A percentile compares a stretch with the other conserved stretches of the same genome.
phyloP scores from a whole-genome alignment of 257 asterid species.

The Penstemon davidsonii region DNA sequence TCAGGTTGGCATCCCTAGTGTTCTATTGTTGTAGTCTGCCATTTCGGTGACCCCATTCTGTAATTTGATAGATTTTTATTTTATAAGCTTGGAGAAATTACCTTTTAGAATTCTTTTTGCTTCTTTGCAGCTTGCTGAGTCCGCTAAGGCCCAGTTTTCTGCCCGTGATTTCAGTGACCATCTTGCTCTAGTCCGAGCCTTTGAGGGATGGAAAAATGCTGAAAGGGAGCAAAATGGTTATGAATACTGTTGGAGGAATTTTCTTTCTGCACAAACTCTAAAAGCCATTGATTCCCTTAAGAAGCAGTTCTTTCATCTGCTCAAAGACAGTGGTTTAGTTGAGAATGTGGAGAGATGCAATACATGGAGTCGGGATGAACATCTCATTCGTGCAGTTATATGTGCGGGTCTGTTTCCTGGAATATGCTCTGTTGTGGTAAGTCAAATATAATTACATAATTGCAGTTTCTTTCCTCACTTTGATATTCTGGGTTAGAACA shows the following conservation, averaged over 20 bases:
- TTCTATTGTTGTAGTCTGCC: neutral
- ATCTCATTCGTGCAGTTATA: conserved; percentile 73
- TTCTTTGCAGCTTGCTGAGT: conserved; percentile 83
- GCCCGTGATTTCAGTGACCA: conserved; percentile 88
- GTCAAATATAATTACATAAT: conserved; percentile 26
- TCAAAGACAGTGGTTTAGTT: conserved; percentile 73
- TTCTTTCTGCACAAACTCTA: conserved; percentile 85
- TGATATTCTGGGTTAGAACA: neutral
- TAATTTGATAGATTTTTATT: conserved; percentile 16
- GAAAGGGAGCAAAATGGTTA: conserved; percentile 65
- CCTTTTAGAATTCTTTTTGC: conserved; percentile 24
- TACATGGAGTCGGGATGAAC: conserved; percentile 66
- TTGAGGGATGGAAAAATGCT: conserved; percentile 92
- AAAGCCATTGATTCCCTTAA: conserved; percentile 88
- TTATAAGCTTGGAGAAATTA: conserved; percentile 12
- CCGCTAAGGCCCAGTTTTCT: conserved; percentile 89
- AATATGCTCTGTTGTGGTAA: conserved; percentile 91
- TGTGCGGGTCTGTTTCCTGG: conserved; percentile 96
- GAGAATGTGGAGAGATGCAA: conserved; percentile 69
- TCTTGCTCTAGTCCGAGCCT: conserved; percentile 80
- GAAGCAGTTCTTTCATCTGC: conserved; percentile 73
- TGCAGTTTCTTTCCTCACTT: conserved; percentile 15
- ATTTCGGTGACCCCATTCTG: conserved; percentile 8
- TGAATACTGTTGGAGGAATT: conserved; percentile 92
- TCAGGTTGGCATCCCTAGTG: conserved; percentile 9